These are phyloP conservation scores for Eucalyptus sp. DNA, from an alignment of 345 rosid species.

Conservation along the genomic window DNA sequence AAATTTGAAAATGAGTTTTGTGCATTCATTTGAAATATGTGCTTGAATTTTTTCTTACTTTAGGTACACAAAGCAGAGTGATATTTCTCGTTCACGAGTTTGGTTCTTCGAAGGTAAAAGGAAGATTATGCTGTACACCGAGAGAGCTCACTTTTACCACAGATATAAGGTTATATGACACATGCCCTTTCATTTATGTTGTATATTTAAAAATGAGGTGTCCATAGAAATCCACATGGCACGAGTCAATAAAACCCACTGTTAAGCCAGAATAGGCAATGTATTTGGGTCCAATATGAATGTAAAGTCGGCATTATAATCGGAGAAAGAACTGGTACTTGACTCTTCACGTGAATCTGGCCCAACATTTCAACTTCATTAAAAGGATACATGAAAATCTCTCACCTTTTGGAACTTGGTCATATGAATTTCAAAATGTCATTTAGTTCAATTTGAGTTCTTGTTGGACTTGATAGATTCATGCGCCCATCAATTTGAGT, in stretches of 20 bases:
- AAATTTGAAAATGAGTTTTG: not conserved
- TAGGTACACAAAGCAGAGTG: constrained; percentile 64
- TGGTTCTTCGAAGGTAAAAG: constrained; percentile 58
- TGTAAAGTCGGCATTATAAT: not conserved
- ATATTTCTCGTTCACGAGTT: constrained; percentile 69
- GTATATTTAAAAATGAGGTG: not conserved
- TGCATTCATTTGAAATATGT: not conserved
- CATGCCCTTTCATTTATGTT: not conserved
- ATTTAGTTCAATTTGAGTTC: not conserved
- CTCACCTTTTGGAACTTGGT: not conserved
- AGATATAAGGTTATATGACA: constrained; percentile 60
- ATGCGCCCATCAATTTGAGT: not conserved
- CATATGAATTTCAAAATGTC: not conserved
- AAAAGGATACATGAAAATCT: not conserved
- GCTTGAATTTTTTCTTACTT: not conserved
- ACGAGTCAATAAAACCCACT: not conserved
- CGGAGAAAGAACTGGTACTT: not conserved
- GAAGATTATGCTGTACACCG: constrained; percentile 86
- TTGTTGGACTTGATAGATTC: not conserved
- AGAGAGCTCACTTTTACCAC: constrained; percentile 75
- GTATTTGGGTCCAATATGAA: not conserved
- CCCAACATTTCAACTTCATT: not conserved
- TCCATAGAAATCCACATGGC: not conserved
- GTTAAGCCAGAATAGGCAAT: not conserved
- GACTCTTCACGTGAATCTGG: not conserved